These are phyloP conservation scores for Phytomonas serpens DNA, from an alignment of 208 protist species.

Conservation along the genomic window DNA sequence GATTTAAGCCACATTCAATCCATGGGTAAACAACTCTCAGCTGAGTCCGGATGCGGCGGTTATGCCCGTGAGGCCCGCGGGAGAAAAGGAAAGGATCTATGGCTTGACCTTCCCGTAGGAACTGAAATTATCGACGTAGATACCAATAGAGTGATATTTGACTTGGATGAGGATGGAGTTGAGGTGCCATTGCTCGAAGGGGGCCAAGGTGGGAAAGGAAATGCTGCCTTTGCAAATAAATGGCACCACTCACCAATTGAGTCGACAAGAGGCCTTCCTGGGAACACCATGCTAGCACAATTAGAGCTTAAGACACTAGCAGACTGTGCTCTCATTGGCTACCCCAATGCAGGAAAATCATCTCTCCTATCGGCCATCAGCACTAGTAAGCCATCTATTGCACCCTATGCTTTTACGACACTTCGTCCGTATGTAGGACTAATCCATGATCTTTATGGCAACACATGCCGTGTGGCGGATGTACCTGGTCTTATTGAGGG, in stretches of 20 bases:
- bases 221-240: constrained; percentile 85
- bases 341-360: constrained; percentile 91
- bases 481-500: constrained; percentile 90
- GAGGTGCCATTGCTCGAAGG: constrained; percentile 83
- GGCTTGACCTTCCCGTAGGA: constrained; percentile 78
- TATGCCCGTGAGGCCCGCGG: constrained; percentile 74
- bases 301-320: constrained; percentile 90
- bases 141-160: constrained; percentile 85
- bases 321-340: constrained; percentile 88
- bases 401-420: constrained; percentile 89
- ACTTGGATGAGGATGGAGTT: constrained; percentile 68
- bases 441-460: constrained; percentile 76
- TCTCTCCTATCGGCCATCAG: constrained; percentile 87
- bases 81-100: constrained; percentile 51
- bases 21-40: constrained; percentile 62
- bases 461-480: constrained; percentile 81
- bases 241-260: constrained; percentile 83
- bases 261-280: constrained; percentile 84
- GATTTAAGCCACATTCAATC: constrained; percentile 70
- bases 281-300: constrained; percentile 84
- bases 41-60: constrained; percentile 50
- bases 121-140: constrained; percentile 86
- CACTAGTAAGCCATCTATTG: constrained; percentile 69
- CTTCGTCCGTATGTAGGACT: constrained; percentile 85
- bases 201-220: constrained; percentile 87